Evolutionary conservation across 2,329 filamentous ascomycete genomes (phyloP), one percentile per base, ranked within the genome.

Genomic region (Xylariaceae sp.): DNA sequence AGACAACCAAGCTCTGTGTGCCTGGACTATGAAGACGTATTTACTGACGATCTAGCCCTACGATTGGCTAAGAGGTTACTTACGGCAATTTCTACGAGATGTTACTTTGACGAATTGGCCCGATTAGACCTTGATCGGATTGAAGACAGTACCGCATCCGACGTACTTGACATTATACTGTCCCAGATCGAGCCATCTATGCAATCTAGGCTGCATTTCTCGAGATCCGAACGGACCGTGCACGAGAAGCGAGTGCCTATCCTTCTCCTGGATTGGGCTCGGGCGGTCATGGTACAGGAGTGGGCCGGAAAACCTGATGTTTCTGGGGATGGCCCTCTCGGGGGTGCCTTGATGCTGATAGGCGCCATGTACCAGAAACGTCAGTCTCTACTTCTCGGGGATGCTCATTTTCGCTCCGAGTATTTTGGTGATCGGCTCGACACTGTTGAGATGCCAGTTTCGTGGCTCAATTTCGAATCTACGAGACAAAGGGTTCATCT

Each of bases 281-380:
- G 87, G 51, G 83, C 85, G 0, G 77, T 94, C 1, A 80, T 96
- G 61, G 70, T 95, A 40, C 82, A 84, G 48, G 83, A 89, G 54
- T 96, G 91, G 91, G 80, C 92, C 62, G 88, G 89, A 0, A 81
- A 81, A 47, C 79, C 87, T 1, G 79, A 85, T 39, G 78, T 95
- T 45, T 74, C 82, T 2, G 83, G 80, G 47, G 85, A 87, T 60
- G 82, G 85, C 30, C 76, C 86, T 12, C 85, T 90, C 53, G 88
- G 89, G 12, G 87, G 89, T 45, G 89, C 90, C 7, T 71, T 96
- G 38, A 82, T 85, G 42, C 77, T 95, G 30, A 80, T 95, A 42
- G 75, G 81, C 30, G 78, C 83, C 19, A 78, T 95, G 65, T 85
- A 89, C 86, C 75, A 78, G 47, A 81, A 79, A 58, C 77, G 82